A percentile compares a stretch with the other conserved stretches of the same genome.
Evolutionary conservation across 768 basidiomycete species (phyloP).

Genomic region (Trametes cingulata): DNA sequence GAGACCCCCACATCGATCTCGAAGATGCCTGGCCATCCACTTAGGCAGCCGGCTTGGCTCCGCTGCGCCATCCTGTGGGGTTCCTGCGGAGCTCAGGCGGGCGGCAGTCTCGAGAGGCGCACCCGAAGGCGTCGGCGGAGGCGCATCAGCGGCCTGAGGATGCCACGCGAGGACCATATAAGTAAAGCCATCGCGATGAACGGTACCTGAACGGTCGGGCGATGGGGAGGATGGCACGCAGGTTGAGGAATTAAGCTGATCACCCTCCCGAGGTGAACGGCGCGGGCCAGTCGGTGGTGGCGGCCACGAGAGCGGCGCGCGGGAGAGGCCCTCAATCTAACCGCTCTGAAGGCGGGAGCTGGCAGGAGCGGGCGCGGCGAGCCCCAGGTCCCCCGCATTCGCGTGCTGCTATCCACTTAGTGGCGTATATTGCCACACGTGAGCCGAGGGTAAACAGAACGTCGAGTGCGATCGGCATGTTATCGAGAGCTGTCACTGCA

Average conservation of each 20-base stretch:
- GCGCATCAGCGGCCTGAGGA: neutral
- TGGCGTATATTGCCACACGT: conserved; percentile 18
- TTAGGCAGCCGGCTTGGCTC: neutral
- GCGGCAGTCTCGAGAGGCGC: neutral
- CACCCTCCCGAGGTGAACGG: neutral
- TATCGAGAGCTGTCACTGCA: conserved; percentile 1
- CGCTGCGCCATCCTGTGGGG: neutral
- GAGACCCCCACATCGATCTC: neutral
- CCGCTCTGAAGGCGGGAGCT: neutral
- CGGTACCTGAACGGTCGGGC: neutral
- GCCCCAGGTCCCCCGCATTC: conserved; percentile 1
- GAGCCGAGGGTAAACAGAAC: conserved; percentile 9
- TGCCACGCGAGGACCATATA: neutral
- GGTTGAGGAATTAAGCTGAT: conserved; percentile 3
- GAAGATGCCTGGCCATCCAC: neutral
- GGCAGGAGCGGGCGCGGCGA: neutral
- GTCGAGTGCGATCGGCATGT: conserved; percentile 5
- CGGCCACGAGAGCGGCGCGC: conserved; percentile 7
- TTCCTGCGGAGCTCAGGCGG: neutral
- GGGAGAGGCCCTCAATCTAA: conserved; percentile 13
- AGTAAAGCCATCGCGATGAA: neutral
- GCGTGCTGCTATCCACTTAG: conserved; percentile 5
- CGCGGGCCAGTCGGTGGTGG: neutral
- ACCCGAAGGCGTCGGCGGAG: neutral
- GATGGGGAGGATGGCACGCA: neutral